These are phyloP conservation scores for Sisymbrium irio DNA, from an alignment of 345 rosid species.

Conservation along the genomic window DNA sequence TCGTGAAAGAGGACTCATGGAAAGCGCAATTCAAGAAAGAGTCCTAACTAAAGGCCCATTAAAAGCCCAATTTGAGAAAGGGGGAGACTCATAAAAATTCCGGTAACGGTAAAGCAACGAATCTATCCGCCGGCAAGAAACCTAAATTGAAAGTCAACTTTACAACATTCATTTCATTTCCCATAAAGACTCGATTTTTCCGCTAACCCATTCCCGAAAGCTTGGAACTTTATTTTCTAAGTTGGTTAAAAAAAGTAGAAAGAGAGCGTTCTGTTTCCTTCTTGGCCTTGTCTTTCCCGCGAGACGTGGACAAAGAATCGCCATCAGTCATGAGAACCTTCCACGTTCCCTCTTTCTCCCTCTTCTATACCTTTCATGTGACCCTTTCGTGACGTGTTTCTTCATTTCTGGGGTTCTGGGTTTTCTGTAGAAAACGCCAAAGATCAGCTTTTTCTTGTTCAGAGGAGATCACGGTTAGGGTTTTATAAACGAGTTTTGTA, in stretches of 20 bases:
- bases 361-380: constrained; percentile 11
- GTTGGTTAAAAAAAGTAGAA: neutral
- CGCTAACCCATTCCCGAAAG: constrained; percentile 25
- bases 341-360: constrained; percentile 14
- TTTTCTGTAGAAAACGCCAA: neutral
- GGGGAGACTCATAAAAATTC: constrained; percentile 1
- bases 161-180: neutral
- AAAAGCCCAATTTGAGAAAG: constrained; percentile 7
- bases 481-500: neutral
- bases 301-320: constrained; percentile 37
- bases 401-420: constrained; percentile 13
- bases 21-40: neutral
- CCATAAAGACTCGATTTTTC: constrained; percentile 20
- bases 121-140: constrained; percentile 23
- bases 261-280: constrained; percentile 23
- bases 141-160: constrained; percentile 19
- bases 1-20: too few relatives aligned
- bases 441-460: constrained; percentile 2
- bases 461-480: constrained; percentile 3
- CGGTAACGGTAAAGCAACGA: constrained; percentile 20
- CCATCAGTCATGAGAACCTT: constrained; percentile 26
- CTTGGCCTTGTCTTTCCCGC: constrained; percentile 28
- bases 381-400: constrained; percentile 10
- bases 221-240: constrained; percentile 13
- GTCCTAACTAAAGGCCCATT: constrained; percentile 5